Conservation (phyloP, 2,329 filamentous ascomycete species). For the Lecanicillium sp. region DNA sequence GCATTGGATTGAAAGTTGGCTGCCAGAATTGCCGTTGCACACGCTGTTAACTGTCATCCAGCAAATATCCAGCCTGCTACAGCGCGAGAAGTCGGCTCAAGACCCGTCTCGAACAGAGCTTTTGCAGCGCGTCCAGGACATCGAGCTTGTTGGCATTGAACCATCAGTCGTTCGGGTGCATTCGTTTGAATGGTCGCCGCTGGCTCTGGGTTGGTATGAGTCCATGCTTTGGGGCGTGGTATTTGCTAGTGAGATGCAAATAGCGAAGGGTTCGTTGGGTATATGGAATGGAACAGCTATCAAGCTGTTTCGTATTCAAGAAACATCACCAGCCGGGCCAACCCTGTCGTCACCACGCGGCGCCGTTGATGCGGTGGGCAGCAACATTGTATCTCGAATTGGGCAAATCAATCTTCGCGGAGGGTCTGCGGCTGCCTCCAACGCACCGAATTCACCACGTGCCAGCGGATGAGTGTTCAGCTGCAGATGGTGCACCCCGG, state of each 20-base stretch:
- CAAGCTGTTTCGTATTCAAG: constrained; percentile 82
- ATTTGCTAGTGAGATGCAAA: constrained; percentile 83
- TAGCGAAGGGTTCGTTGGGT: constrained; percentile 78
- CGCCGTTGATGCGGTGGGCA: constrained; percentile 88
- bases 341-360: constrained; percentile 78
- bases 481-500: too few relatives aligned
- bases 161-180: constrained; percentile 69
- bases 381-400: constrained; percentile 80
- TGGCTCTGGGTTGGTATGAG: constrained; percentile 92
- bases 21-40: constrained; percentile 84
- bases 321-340: constrained; percentile 71
- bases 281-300: constrained; percentile 91
- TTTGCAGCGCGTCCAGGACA: constrained; percentile 48
- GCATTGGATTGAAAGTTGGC: constrained; percentile 87
- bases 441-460: neutral
- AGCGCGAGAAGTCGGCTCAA: constrained; percentile 37
- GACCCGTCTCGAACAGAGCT: constrained; percentile 37
- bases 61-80: constrained; percentile 51
- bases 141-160: constrained; percentile 65
- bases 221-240: constrained; percentile 90
- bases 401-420: constrained; percentile 69
- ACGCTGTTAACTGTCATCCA: constrained; percentile 73
- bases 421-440: constrained; percentile 8
- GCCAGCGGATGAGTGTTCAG: too few relatives aligned
- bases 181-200: constrained; percentile 87